Base-by-base conservation (phyloP, 257 asterid genomes). In the Lithospermum erythrorhizon region DNA sequence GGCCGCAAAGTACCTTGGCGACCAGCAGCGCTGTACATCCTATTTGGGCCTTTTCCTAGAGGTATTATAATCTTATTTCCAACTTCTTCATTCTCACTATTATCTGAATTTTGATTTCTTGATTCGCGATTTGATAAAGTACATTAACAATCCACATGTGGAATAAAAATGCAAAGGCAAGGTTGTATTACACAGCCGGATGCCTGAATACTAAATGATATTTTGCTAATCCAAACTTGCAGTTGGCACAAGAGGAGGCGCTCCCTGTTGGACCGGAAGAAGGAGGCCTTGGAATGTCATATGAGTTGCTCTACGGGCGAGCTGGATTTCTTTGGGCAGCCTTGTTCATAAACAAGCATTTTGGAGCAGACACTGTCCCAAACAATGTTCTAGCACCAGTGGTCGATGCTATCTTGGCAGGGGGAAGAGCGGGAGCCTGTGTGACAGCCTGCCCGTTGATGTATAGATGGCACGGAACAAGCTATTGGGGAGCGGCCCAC, bases 401-500 rank as follows among this genome's bases (percentile, higher is more conserved):
- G 8, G 94, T 82, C 22, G 82, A 57, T 58, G 96, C 96, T 5
- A 78, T 89, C 27, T 63, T 86, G 55, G 87, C 90, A 14, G 95
- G 90, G 6, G 96, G 96, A 11, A 66, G 90, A 24, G 84, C 83
- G 6, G 94, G 94, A 16, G 84, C 95, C 32, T 69, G 87, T 13
- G 82, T 72, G 57, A 48, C 66, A 9, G 74, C 80, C 2, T 85
- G 87, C 55, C 96, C 96, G 0, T 80, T 87, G 59, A 86, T 83
- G 94, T 89, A 86, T 62, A 77, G 94, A 68, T 86, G 95, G 94
- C 96, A 89, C 10, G 95, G 96, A 18, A 89, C 96, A 1, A 70
- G 90, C 56, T 89, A 89, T 61, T 89, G 94, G 94, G 96, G 96
- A 18, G 95, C 96, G 2, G 87, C 95, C 10, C 89, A 89, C 10